Conservation (phyloP, 805 yeast species). For the Ogataea philodendri region DNA sequence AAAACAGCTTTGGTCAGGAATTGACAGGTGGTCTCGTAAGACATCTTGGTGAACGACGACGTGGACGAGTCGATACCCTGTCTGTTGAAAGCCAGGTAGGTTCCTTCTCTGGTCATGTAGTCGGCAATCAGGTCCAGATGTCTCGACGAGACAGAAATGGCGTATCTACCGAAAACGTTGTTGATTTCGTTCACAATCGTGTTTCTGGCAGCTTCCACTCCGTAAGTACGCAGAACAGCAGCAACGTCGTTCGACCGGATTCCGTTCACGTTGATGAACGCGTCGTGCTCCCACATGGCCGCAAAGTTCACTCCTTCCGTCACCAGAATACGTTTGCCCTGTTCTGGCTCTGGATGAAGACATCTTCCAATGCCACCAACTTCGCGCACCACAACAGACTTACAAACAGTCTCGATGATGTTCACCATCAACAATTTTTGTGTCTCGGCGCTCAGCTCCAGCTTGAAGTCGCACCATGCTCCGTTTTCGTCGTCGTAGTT, state of each 20-base stretch:
- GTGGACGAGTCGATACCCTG: constrained; percentile 97
- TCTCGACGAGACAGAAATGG: constrained; percentile 87
- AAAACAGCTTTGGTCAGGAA: constrained; percentile 95
- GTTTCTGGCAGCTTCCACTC: constrained; percentile 98
- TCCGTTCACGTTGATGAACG: constrained; percentile 84
- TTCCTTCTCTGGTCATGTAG: constrained; percentile 99
- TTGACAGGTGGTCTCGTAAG: constrained; percentile 97
- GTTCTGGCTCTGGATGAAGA: constrained; percentile 71
- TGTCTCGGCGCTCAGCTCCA: constrained; percentile 79
- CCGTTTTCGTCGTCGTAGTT: constrained; percentile 88
- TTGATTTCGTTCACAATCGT: constrained; percentile 95
- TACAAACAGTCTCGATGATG: constrained; percentile 88
- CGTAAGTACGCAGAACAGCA: constrained; percentile 86
- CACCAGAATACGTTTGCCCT: constrained; percentile 72
- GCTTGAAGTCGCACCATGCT: constrained; percentile 87
- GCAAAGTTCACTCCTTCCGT: constrained; percentile 98
- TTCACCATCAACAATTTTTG: constrained; percentile 97
- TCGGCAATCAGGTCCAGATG: constrained; percentile 97
- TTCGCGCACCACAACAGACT: constrained; percentile 88
- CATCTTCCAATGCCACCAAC: constrained; percentile 90
- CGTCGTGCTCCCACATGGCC: constrained; percentile 98
- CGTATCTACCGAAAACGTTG: constrained; percentile 94
- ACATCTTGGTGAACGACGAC: constrained; percentile 97
- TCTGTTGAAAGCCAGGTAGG: constrained; percentile 94
- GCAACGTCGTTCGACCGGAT: constrained; percentile 91